Evolutionary conservation across 2,329 filamentous ascomycete genomes (phyloP), one percentile per base, ranked within the genome.

Genomic region (Eutypella sp.): DNA sequence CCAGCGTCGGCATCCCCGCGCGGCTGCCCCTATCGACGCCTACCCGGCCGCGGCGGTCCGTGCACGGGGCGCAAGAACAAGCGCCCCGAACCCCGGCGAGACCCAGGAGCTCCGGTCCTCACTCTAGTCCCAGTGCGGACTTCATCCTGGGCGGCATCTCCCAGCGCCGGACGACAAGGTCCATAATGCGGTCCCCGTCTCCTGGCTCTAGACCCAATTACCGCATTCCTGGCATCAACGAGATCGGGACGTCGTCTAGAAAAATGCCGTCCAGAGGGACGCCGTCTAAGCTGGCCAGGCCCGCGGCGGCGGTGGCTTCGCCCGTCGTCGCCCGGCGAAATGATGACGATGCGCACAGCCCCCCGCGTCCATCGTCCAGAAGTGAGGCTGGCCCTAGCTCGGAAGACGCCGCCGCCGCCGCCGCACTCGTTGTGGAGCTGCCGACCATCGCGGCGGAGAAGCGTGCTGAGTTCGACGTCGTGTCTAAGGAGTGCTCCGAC

Each of bases 1-100:
- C 43, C 10, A 47, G 48, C 33, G 45, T 44, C 13, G 44, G 46
- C 7, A 51, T 48, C 40, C 48, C 47, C 16, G 41, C 46, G 27
- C 45, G 20, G 10, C 20, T 24, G 4, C 19, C 33, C n/a, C 34
- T 42, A 20, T 19, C 19, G 9, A 40, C 34, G 19, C n/a, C 36
- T 2, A 41, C 22, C 18, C 18, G n/a, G 19, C 5, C 9, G 36
- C 20, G 13, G 36, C 18, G 2, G 11, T 23, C 36, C n/a, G 20
- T 29, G 13, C 22, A 5, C 11, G 36, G 22, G n/a, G 19, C 29
- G 41, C 11, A n/a, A n/a, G n/a, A n/a, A n/a, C n/a, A n/a, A n/a
- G n/a, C n/a, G n/a, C 16, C 11, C 31, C n/a, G 8, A 29, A 11
- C 11, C 37, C 13, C 10, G 33, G 18, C 13, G 22, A n/a, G 13